Evolutionary conservation across 177 flowering plant genomes (phyloP).

Genomic region (Telopea speciosissima): DNA sequence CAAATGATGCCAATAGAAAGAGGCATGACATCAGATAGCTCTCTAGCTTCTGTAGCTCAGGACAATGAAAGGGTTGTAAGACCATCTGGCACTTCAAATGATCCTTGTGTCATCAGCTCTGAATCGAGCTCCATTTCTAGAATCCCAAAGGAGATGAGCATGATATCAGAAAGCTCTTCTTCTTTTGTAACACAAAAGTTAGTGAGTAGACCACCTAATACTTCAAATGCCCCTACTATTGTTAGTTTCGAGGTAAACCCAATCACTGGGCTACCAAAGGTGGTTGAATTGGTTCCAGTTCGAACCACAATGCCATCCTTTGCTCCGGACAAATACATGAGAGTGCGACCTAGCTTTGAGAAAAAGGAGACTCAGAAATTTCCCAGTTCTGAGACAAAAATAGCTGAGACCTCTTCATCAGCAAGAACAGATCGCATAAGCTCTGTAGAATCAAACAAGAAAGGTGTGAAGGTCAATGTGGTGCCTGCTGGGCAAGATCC

Average conservation of each 20-base stretch:
- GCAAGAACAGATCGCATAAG: background rate
- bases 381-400: slow-evolving; percentile 10
- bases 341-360: slow-evolving; percentile 7
- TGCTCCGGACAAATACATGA: slow-evolving; percentile 14
- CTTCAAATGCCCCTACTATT: slow-evolving; percentile 19
- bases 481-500: slow-evolving; percentile 10
- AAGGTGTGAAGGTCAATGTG: slow-evolving; percentile 1
- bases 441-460: slow-evolving; percentile 2
- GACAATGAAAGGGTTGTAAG: slow-evolving; percentile 11
- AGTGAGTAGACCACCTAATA: slow-evolving; percentile 13
- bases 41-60: slow-evolving; percentile 10
- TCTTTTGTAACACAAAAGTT: slow-evolving; percentile 10
- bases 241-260: slow-evolving; percentile 26
- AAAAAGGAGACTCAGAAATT: slow-evolving; percentile 8
- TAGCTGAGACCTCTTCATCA: slow-evolving; percentile 7
- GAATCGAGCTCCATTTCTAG: background rate
- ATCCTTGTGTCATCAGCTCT: background rate
- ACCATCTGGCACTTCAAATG: background rate
- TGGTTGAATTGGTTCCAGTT: slow-evolving; percentile 26
- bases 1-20: slow-evolving; percentile 13
- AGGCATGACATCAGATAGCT: slow-evolving; percentile 7
- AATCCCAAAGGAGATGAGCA: background rate
- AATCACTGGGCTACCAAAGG: slow-evolving; percentile 21
- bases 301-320: slow-evolving; percentile 12
- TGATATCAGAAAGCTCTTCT: slow-evolving; percentile 8